Conservation (phyloP, 352 stramenopile species). For the Peronospora farinosa region DNA sequence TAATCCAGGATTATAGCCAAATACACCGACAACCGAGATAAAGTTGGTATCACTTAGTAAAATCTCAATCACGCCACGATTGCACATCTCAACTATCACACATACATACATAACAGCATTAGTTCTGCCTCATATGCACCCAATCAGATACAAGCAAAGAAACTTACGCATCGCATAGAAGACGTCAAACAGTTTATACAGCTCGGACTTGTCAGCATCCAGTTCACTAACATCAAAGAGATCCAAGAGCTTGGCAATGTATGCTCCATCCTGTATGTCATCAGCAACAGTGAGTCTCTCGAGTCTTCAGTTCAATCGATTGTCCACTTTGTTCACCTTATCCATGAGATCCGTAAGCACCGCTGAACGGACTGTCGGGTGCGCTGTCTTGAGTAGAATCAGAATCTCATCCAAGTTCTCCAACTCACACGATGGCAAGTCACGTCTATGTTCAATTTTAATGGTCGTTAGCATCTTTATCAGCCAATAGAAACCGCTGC, state of each 20-base stretch:
- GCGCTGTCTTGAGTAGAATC: slow-evolving; percentile 49
- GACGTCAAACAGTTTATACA: slow-evolving; percentile 70
- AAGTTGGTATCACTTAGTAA: slow-evolving; percentile 74
- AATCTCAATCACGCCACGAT: slow-evolving; percentile 58
- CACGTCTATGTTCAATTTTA: slow-evolving; percentile 29
- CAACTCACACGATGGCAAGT: slow-evolving; percentile 58
- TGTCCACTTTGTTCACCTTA: slow-evolving; percentile 28
- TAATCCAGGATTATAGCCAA: slow-evolving; percentile 72
- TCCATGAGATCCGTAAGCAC: slow-evolving; percentile 42
- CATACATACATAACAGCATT: background rate
- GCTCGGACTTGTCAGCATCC: slow-evolving; percentile 46
- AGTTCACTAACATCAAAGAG: slow-evolving; percentile 69
- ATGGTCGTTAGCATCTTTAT: slow-evolving; percentile 6
- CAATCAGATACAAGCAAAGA: background rate
- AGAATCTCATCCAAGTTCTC: slow-evolving; percentile 64
- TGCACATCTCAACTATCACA: slow-evolving; percentile 65
- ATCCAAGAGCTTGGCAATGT: slow-evolving; percentile 68
- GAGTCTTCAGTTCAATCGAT: background rate
- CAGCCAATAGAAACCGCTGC: slow-evolving; percentile 12
- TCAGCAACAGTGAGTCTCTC: background rate
- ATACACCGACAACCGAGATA: slow-evolving; percentile 72
- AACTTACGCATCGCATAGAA: slow-evolving; percentile 60
- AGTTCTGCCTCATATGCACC: background rate
- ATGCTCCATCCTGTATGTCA: slow-evolving; percentile 46
- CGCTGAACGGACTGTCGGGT: slow-evolving; percentile 46